Evolutionary conservation across 1,284 basidiomycete species (phyloP).

Genomic region (Cryptococcus sp.): DNA sequence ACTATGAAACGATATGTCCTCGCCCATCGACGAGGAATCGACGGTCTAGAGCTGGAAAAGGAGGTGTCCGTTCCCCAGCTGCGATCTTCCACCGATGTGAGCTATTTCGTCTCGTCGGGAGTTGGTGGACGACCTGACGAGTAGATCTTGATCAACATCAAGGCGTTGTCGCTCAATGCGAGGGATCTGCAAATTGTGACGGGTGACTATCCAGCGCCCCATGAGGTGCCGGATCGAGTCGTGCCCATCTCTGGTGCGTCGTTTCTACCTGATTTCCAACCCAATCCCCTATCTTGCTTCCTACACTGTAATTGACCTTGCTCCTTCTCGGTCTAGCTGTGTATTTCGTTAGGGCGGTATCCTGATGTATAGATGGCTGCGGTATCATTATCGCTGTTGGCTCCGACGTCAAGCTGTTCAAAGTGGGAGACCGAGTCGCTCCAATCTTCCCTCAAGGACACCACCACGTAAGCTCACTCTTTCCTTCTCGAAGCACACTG

Average conservation of each 20-base stretch:
- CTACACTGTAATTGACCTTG: no score
- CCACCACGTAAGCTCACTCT: constrained; percentile 28
- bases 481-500: neutral
- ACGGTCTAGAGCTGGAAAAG: constrained; percentile 21
- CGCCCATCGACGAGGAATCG: constrained; percentile 24
- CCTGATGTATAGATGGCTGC: constrained; percentile 34
- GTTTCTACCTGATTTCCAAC: neutral
- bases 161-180: constrained; percentile 45
- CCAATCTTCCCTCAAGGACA: constrained; percentile 34
- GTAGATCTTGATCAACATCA: constrained; percentile 38
- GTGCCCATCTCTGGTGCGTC: constrained; percentile 38
- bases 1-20: constrained; percentile 31
- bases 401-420: constrained; percentile 34
- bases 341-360: neutral
- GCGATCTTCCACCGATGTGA: constrained; percentile 20
- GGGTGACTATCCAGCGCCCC: constrained; percentile 35
- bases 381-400: constrained; percentile 46
- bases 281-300: no score
- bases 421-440: constrained; percentile 42
- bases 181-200: constrained; percentile 38
- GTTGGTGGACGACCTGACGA: neutral
- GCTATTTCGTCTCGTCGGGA: neutral
- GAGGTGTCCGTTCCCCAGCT: constrained; percentile 24
- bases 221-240: constrained; percentile 28
- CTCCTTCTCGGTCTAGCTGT: no score